phyloP scores from a whole-genome alignment of 139 green algal genomes.

The Zygnema circumcarinatum region DNA sequence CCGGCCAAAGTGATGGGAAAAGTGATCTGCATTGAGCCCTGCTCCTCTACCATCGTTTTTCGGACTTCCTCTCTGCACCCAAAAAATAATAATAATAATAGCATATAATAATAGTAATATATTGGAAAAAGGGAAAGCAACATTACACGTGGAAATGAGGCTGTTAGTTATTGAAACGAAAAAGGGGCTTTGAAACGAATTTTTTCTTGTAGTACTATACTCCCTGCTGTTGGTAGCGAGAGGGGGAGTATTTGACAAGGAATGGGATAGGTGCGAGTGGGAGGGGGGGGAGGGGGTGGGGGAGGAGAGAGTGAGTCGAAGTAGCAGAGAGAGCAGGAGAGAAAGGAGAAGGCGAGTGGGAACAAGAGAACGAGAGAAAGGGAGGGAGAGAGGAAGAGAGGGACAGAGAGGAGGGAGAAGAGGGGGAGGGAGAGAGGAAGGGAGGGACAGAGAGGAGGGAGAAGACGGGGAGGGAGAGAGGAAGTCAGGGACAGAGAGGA shows the following conservation, averaged over 20 bases:
- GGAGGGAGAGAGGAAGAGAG: background rate
- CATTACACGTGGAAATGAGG: background rate
- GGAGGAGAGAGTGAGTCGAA: too few species aligned
- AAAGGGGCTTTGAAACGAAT: too few species aligned
- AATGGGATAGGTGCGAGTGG: too few species aligned
- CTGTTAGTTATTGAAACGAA: background rate
- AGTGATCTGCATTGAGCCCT: slow-evolving; percentile 77
- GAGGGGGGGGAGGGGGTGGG: too few species aligned
- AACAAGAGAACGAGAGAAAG: background rate
- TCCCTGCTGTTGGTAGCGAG: too few species aligned
- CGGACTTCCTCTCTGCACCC: slow-evolving; percentile 77
- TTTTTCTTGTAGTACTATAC: too few species aligned
- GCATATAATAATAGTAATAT: too few species aligned
- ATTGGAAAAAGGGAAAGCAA: slow-evolving; percentile 9
- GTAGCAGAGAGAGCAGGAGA: too few species aligned
- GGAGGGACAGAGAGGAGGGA: too few species aligned
- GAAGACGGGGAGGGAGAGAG: too few species aligned
- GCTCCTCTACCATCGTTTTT: slow-evolving; percentile 75
- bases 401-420: slow-evolving; percentile 20
- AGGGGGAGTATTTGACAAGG: too few species aligned
- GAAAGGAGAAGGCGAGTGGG: slow-evolving; percentile 8
- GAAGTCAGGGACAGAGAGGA: slow-evolving; percentile 34
- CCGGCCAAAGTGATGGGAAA: slow-evolving; percentile 73
- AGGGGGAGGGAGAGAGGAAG: too few species aligned
- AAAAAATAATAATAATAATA: slow-evolving; percentile 28